phyloP scores from a whole-genome alignment of 2,329 filamentous ascomycete species.

The Stagonosporopsis chrysanthemi region DNA sequence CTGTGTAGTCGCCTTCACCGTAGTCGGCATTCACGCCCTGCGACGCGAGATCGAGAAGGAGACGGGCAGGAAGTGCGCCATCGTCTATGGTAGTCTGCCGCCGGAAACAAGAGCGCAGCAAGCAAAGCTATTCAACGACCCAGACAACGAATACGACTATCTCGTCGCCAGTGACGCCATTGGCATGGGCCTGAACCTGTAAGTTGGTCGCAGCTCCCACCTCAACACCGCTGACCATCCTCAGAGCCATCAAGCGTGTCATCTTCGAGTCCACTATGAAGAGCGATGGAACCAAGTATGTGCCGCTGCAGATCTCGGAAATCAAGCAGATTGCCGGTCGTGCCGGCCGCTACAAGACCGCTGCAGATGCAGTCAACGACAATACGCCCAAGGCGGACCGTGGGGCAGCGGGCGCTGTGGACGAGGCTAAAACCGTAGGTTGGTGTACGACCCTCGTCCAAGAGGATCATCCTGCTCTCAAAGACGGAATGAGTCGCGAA shows the following conservation, averaged over 20 bases:
- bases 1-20: constrained; percentile 85
- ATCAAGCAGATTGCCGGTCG: constrained; percentile 95
- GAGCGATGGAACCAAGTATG: constrained; percentile 66
- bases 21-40: constrained; percentile 80
- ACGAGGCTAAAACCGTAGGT: constrained; percentile 60
- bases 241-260: constrained; percentile 79
- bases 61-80: constrained; percentile 83
- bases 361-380: constrained; percentile 60
- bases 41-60: constrained; percentile 77
- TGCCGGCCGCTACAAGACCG: constrained; percentile 84
- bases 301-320: constrained; percentile 73
- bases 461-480: constrained; percentile 70
- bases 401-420: constrained; percentile 3
- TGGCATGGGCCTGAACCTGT: constrained; percentile 95
- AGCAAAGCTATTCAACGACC: constrained; percentile 92
- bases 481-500: constrained; percentile 67
- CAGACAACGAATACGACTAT: constrained; percentile 93
- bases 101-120: constrained; percentile 93
- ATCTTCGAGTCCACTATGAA: constrained; percentile 84
- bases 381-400: constrained; percentile 16
- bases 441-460: constrained; percentile 80
- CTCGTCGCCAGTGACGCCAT: constrained; percentile 95
- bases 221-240: neutral
- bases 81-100: constrained; percentile 90
- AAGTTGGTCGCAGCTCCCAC: constrained; percentile 46